A percentile compares a stretch with the other conserved stretches of the same genome.
These are phyloP conservation scores for Acidomyces sp. DNA, from an alignment of 495 filamentous ascomycete species.

Conservation along the genomic window DNA sequence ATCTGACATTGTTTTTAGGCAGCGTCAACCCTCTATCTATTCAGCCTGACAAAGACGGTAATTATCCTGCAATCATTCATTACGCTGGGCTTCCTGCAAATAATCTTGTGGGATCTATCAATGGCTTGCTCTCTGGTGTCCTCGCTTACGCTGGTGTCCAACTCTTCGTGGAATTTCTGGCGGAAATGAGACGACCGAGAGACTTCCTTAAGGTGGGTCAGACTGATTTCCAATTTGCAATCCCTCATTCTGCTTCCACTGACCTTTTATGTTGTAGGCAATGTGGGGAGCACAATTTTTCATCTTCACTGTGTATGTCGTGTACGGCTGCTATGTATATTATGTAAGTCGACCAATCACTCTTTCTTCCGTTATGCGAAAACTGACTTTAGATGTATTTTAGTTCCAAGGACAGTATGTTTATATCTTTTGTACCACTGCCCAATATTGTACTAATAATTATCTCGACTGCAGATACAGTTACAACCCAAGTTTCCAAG, in stretches of 20 bases:
- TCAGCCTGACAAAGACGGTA: constrained; percentile 15
- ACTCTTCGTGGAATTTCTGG: constrained; percentile 20
- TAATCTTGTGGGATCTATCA: constrained; percentile 34
- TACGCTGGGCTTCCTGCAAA: no score
- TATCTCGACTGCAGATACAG: no score
- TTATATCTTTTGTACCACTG: no score
- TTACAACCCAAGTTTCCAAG: constrained; percentile 14
- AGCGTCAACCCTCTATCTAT: constrained; percentile 18
- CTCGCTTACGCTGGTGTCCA: constrained; percentile 39
- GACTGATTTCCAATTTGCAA: no score
- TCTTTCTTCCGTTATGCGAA: no score
- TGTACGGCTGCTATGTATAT: constrained; percentile 19
- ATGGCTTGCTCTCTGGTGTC: constrained; percentile 47
- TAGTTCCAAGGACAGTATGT: constrained; percentile 14
- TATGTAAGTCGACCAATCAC: no score
- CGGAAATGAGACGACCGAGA: constrained; percentile 19
- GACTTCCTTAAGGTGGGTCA: constrained; percentile 21
- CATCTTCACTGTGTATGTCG: constrained; percentile 17
- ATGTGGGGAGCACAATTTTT: constrained; percentile 18
- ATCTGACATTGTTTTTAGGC: no score
- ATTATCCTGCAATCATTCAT: constrained; percentile 27
- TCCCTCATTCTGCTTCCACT: no score
- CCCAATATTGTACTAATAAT: no score
- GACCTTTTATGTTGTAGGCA: no score
- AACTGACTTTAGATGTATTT: no score